Conservation (phyloP, 345 rosid species). For the Iberis pinnata region DNA sequence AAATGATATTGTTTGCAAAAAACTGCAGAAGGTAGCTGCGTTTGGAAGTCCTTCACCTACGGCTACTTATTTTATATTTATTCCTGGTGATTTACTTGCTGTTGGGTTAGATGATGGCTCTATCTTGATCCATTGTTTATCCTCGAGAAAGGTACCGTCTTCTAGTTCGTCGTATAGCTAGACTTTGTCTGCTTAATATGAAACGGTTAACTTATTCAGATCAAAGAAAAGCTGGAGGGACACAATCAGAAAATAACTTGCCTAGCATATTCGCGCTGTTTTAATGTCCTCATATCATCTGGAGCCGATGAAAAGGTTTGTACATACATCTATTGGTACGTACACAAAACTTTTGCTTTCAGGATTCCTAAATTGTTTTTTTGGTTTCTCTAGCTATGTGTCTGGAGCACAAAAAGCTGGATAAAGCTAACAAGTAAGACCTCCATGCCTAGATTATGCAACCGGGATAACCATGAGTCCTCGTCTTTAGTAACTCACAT, state of each 20-base stretch:
- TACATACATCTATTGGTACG: background rate
- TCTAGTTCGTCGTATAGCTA: background rate
- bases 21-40: slow-evolving; percentile 27
- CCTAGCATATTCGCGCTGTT: slow-evolving; percentile 26
- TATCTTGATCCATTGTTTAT: slow-evolving; percentile 32
- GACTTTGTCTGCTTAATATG: background rate
- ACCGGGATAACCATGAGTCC: slow-evolving; percentile 5
- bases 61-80: slow-evolving; percentile 33
- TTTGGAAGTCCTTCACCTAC: slow-evolving; percentile 31
- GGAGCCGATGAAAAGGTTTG: slow-evolving; percentile 30
- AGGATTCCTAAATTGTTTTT: slow-evolving; percentile 10
- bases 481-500: slow-evolving; percentile 12
- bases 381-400: slow-evolving; percentile 22
- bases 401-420: slow-evolving; percentile 27
- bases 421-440: slow-evolving; percentile 4
- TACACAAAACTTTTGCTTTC: background rate
- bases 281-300: slow-evolving; percentile 25
- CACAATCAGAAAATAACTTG: slow-evolving; percentile 28
- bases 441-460: background rate
- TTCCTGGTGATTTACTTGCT: slow-evolving; percentile 30
- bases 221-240: slow-evolving; percentile 24
- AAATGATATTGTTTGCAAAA: slow-evolving; percentile 15
- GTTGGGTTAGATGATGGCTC: slow-evolving; percentile 33
- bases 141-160: slow-evolving; percentile 30
- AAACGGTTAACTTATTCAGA: slow-evolving; percentile 17